Base-by-base conservation (phyloP, 1,284 basidiomycete genomes). In the Pseudozyma thailandica region DNA sequence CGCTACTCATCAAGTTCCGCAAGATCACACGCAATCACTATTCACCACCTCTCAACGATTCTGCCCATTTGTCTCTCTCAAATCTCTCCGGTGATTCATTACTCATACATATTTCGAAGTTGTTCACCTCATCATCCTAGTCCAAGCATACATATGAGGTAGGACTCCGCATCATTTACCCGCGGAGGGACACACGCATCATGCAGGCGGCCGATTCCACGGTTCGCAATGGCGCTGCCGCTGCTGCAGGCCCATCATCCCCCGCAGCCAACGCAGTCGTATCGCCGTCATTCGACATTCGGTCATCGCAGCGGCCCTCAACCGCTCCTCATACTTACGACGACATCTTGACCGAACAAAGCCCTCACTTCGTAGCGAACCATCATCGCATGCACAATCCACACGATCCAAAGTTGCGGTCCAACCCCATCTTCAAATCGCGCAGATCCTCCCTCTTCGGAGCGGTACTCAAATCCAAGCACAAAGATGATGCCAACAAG, bases 351-450 rank as follows among this genome's bases (percentile, higher is more conserved):
- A 13, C 44, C 20, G 21, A 53, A 28, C 50, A 56, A 0, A 50
- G 41, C 4, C 23, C 58, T 7, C 35, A 26, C 21, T 68, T 72
- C 33, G 30, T 72, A 4, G 59, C 70, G 27, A 72, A 72, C 20
- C 70, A 72, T 37, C 70, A 72, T 49, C 63, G 70, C n/a, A 25
- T 50, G 46, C 50, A 68, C 64, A 72, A 72, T 18, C 70, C 56
- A 3, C 21, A 68, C 57, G 64, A 72, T 21, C 59, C 70, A 4
- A 64, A 63, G 31, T 64, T 72, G 26, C 50, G 42, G 15, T 55
- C 70, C 4, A 72, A 41, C 7, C 56, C 63, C 13, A 57, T 49
- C 48, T 53, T 59, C 59, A 66, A 57, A 41, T 63, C 63, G 1
- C 63, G 63, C 18, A 50, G 70, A 12, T 59, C 70, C 8, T 55